Evolutionary conservation across 2,329 filamentous ascomycete species (phyloP).

Genomic region (Phialemoniopsis sp.): DNA sequence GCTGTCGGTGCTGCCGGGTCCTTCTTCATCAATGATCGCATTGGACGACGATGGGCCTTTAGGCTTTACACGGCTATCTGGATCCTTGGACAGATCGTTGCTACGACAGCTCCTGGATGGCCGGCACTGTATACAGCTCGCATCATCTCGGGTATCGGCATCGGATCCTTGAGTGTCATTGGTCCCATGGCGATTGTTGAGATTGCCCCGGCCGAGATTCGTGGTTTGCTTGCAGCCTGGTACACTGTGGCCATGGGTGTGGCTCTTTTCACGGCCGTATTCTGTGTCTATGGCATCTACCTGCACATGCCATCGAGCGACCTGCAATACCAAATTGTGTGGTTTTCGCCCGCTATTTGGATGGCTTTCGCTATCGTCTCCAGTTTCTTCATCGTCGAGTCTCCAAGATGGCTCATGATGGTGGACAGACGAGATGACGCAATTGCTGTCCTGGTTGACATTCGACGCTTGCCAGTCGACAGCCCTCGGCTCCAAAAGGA

Average conservation of each 20-base stretch:
- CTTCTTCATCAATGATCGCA: slow-evolving; percentile 25
- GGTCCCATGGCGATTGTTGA: slow-evolving; percentile 25
- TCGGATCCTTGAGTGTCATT: slow-evolving; percentile 14
- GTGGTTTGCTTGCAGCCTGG: slow-evolving; percentile 25
- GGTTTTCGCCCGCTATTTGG: slow-evolving; percentile 22
- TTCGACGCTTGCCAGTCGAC: slow-evolving; percentile 23
- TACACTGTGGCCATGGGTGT: slow-evolving; percentile 27
- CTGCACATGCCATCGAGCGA: slow-evolving; percentile 17
- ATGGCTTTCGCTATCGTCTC: slow-evolving; percentile 16
- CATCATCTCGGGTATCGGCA: too few relatives aligned
- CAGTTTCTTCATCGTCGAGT: slow-evolving; percentile 25
- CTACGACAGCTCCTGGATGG: too few relatives aligned
- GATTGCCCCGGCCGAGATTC: slow-evolving; percentile 24
- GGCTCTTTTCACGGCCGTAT: slow-evolving; percentile 20
- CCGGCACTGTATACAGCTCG: too few relatives aligned
- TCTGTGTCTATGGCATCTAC: slow-evolving; percentile 28
- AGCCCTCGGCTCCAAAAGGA: slow-evolving; percentile 19
- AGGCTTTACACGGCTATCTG: too few relatives aligned
- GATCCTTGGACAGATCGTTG: too few relatives aligned
- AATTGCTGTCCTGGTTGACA: slow-evolving; percentile 13
- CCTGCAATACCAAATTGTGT: slow-evolving; percentile 22
- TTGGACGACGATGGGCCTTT: too few relatives aligned
- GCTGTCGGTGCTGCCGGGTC: slow-evolving; percentile 17
- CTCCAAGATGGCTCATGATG: slow-evolving; percentile 27
- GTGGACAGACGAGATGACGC: slow-evolving; percentile 19